Evolutionary conservation across 768 basidiomycete species (phyloP), one percentile per base, ranked within the genome.

Genomic region (Ephemerocybe angulata): DNA sequence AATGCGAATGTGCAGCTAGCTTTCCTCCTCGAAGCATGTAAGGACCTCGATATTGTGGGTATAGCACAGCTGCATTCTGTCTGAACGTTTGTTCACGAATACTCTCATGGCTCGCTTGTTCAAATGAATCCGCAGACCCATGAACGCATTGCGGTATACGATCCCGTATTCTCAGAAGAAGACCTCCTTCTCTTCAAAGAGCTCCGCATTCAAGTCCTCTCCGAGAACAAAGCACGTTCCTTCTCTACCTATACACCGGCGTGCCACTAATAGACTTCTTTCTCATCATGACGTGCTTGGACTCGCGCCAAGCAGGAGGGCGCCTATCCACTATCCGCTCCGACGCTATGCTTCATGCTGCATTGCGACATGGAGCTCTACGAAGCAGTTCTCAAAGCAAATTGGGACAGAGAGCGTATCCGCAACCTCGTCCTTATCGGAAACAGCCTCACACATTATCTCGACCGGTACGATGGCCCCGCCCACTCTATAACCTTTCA

Each of bases 281-380:
- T 33, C 27, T 19, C 51, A 7, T 43, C 28, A 54, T 40, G 40
- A 19, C 49, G 42, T 46, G 47, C 54, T 53, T 53, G 29, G 27
- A 28, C 8, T 54, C 27, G 37, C 46, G 31, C 29, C 27, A 29
- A 22, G 21, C 60, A 58, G 46, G 59, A 76, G 77, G 66, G 70
- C 48, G 71, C 65, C 37, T 70, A 76, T 60, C 54, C 63, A 27
- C 54, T 76, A 30, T 56, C 66, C 29, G 63, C 53, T 21, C 82
- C 84, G 58, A 88, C 86, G 44, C 72, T 91, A 52, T 72, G 85
- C 52, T 89, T 82, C 70, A 88, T 90, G 87, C 88, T 87, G 21
- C 88, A 90, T 67, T 90, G 89, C 65, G 86, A 88, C 63, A 63
- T 86, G 67, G 77, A 76, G 57, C 74, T 90, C 25, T 88, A 90